These are phyloP conservation scores for Fusarium equiseti DNA, from an alignment of 2,329 filamentous ascomycete species.

Conservation along the genomic window DNA sequence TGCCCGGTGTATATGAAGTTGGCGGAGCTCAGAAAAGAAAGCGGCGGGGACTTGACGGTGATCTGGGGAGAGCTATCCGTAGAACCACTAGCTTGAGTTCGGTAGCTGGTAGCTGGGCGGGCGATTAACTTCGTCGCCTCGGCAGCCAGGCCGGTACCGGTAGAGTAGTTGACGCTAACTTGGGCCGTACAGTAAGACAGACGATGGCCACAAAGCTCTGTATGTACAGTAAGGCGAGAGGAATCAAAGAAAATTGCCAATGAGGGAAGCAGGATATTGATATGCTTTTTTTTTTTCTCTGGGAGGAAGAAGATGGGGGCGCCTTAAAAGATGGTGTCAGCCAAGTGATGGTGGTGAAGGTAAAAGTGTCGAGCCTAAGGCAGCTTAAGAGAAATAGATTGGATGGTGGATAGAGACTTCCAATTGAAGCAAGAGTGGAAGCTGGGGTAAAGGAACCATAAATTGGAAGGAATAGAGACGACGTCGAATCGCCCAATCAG, in stretches of 20 bases:
- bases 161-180: constrained; percentile 36
- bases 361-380: constrained; percentile 19
- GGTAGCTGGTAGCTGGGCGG: constrained; percentile 29
- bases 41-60: constrained; percentile 30
- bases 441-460: constrained; percentile 17
- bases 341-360: constrained; percentile 22
- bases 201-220: constrained; percentile 24
- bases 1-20: not conserved
- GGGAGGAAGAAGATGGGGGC: constrained; percentile 24
- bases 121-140: constrained; percentile 39
- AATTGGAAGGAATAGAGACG: not conserved
- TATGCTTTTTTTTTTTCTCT: constrained; percentile 37
- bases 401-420: constrained; percentile 15
- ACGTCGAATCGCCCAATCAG: constrained; percentile 28
- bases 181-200: constrained; percentile 30
- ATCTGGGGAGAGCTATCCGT: constrained; percentile 47
- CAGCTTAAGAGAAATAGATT: constrained; percentile 7
- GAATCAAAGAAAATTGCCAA: constrained; percentile 8
- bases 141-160: constrained; percentile 32
- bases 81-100: constrained; percentile 39
- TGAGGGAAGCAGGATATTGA: constrained; percentile 36
- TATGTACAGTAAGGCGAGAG: constrained; percentile 2
- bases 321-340: constrained; percentile 38
- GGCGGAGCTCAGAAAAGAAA: constrained; percentile 26
- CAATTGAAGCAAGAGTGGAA: constrained; percentile 18